Evolutionary conservation across 257 asterid genomes (phyloP).

Genomic region (Apocynum venetum): DNA sequence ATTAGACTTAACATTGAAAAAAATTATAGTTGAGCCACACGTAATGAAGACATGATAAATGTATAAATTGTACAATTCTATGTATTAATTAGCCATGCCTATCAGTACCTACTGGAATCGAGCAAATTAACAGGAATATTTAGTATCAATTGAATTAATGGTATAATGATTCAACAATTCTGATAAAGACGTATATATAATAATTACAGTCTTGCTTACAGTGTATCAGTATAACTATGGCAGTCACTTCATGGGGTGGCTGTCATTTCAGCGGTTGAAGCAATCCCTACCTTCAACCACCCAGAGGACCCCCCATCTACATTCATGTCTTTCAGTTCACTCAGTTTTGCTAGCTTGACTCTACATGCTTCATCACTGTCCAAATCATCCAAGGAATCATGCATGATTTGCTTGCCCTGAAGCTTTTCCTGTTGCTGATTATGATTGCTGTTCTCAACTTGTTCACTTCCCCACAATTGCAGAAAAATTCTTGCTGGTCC

Average conservation of each 20-base stretch:
- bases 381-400: neutral
- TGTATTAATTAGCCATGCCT: neutral
- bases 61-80: too few relatives aligned
- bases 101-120: too few relatives aligned
- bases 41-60: too few relatives aligned
- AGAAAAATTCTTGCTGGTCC: slow-evolving; percentile 28
- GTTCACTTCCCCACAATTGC: slow-evolving; percentile 28
- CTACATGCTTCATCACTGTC: slow-evolving; percentile 27
- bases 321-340: slow-evolving; percentile 52
- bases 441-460: neutral
- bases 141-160: neutral
- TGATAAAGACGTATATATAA: slow-evolving; percentile 4
- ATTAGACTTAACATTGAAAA: too few relatives aligned
- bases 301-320: slow-evolving; percentile 48
- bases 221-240: neutral
- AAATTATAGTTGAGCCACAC: too few relatives aligned
- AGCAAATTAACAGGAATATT: too few relatives aligned
- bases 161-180: neutral
- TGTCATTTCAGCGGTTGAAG: slow-evolving; percentile 37
- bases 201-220: slow-evolving; percentile 11
- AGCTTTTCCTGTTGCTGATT: neutral
- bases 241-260: slow-evolving; percentile 7
- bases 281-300: slow-evolving; percentile 81
- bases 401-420: slow-evolving; percentile 12
- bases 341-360: slow-evolving; percentile 45